Evolutionary conservation across 2,329 filamentous ascomycete genomes (phyloP), one percentile per base, ranked within the genome.

Genomic region (Metarhizium rileyi): DNA sequence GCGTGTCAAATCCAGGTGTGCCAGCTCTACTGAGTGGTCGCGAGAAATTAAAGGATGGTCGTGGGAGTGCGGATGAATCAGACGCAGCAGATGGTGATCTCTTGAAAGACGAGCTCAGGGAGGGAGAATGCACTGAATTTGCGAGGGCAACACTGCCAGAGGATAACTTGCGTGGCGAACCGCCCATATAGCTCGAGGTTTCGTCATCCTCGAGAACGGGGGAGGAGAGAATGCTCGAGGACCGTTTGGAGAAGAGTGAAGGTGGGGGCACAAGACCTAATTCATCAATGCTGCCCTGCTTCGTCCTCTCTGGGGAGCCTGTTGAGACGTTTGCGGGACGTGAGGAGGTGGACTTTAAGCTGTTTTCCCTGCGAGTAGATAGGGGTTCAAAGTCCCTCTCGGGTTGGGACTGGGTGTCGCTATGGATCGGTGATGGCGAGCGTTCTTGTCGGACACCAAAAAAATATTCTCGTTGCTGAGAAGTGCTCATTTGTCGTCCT

Each of bases 11-110:
- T 42, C 61, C 69, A 16, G 80, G 79, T 12, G 77, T 82, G 53
- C 81, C 81, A 52, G 82, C 78, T 61, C 84, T 77, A 65, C 91
- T 96, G 53, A 95, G 70, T 0, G 93, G 93, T 41, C 93, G 80
- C 1, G 93, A 97, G 65, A 97, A 97, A 67, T 98, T 97, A 69
- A 94, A 91, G 0, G 86, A 81, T 1, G 89, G 86, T 16, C 84
- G 79, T 12, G 84, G 81, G 33, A 90, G 61, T 9, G 77, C 76
- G 2, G 90, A 95, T 46, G 80, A 79, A 53, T 95, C 88, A 1
- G 91, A 97, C 53, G 83, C 83, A 35, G 88, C 77, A 0, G 93
- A 97, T 2, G 90, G 89, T 1, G 90, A 95, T 59, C 90, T 79
- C 51, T 82, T 79, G 58, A 84, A 78, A 26, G 80, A 74, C n/a